Conservation (phyloP, 495 filamentous ascomycete species). For the Emericellopsis terricola region DNA sequence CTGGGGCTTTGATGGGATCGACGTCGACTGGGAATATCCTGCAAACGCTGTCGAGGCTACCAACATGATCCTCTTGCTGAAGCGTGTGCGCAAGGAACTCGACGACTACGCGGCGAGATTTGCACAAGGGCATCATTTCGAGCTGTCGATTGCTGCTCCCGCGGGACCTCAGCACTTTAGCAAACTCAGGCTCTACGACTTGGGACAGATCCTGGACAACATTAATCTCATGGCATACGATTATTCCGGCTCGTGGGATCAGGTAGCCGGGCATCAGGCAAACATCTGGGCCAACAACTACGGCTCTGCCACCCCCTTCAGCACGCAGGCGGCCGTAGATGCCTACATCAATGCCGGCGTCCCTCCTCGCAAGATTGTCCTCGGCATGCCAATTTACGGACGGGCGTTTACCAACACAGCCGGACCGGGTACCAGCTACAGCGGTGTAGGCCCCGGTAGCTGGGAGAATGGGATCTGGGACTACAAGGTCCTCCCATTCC, state of each 20-base stretch:
- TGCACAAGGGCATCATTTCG: constrained; percentile 38
- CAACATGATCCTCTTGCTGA: constrained; percentile 56
- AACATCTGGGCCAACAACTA: constrained; percentile 43
- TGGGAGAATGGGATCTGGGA: constrained; percentile 80
- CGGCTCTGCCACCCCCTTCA: constrained; percentile 44
- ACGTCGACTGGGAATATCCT: constrained; percentile 39
- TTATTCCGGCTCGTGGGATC: constrained; percentile 52
- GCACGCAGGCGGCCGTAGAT: constrained; percentile 42
- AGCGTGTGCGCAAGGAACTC: constrained; percentile 42
- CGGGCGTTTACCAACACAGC: constrained; percentile 53
- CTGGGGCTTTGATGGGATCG: constrained; percentile 29
- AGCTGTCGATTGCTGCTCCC: constrained; percentile 54
- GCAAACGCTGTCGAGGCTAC: constrained; percentile 37
- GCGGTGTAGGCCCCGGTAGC: constrained; percentile 40
- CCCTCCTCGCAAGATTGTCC: constrained; percentile 44
- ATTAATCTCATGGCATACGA: constrained; percentile 80
- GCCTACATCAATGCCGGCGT: constrained; percentile 52
- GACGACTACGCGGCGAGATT: constrained; percentile 38
- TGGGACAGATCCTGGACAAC: constrained; percentile 59
- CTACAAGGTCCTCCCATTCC: constrained; percentile 44
- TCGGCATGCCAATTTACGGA: constrained; percentile 83
- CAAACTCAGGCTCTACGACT: constrained; percentile 42
- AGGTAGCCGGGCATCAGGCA: constrained; percentile 49
- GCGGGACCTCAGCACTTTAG: constrained; percentile 45
- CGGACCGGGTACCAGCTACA: constrained; percentile 48